Percentiles rank a stretch among this genome's conserved stretches.
Conservation (phyloP, 805 yeast genomes). For the Kregervanrija pseudodelftensis region DNA sequence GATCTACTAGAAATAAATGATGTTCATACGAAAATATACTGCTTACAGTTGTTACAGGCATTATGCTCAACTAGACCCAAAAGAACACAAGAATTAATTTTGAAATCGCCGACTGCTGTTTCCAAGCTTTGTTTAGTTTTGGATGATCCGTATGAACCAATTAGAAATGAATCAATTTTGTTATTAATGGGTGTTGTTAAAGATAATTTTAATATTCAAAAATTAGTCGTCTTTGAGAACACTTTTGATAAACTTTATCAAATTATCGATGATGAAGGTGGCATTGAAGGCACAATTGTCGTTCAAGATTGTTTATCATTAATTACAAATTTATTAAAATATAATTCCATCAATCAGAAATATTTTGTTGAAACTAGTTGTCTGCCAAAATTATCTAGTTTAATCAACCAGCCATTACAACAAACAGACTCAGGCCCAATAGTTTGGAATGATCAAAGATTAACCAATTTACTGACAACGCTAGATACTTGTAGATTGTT, state of each 20-base stretch:
- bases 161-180: slow-evolving; percentile 81
- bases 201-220: slow-evolving; percentile 80
- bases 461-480: slow-evolving; percentile 56
- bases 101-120: slow-evolving; percentile 71
- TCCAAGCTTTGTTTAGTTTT: slow-evolving; percentile 61
- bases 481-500: slow-evolving; percentile 69
- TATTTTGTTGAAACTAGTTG: slow-evolving; percentile 82
- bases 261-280: slow-evolving; percentile 84
- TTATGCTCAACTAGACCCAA: slow-evolving; percentile 68
- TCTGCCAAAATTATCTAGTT: slow-evolving; percentile 51
- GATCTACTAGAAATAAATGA: slow-evolving; percentile 43
- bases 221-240: slow-evolving; percentile 89
- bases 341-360: slow-evolving; percentile 86
- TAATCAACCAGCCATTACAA: slow-evolving; percentile 56
- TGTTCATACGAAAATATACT: slow-evolving; percentile 72
- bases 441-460: slow-evolving; percentile 73
- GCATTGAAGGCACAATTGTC: slow-evolving; percentile 79
- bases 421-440: slow-evolving; percentile 36
- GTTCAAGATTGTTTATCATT: slow-evolving; percentile 85
- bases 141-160: slow-evolving; percentile 69
- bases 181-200: slow-evolving; percentile 77
- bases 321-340: slow-evolving; percentile 63
- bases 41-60: slow-evolving; percentile 80
- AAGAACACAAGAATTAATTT: slow-evolving; percentile 65
- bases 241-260: slow-evolving; percentile 76